Conservation (phyloP, 1,284 basidiomycete genomes). For the Earliella scabrosa region DNA sequence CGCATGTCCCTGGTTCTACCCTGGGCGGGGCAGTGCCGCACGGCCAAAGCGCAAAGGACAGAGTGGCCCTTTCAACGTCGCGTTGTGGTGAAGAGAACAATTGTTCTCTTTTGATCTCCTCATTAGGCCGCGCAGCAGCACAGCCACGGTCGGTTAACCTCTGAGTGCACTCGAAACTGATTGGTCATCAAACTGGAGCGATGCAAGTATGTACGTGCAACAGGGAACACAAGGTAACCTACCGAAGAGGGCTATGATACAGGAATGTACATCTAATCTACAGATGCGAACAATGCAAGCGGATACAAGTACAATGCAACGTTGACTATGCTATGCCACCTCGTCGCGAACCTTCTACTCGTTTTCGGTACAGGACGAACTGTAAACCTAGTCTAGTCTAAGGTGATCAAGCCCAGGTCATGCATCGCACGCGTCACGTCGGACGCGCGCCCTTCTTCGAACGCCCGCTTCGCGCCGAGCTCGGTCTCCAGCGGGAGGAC, state of each 20-base stretch:
- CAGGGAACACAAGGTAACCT: background rate
- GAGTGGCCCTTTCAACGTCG: background rate
- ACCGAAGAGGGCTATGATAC: background rate
- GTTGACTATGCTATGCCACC: background rate
- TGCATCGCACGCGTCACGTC: slow-evolving; percentile 7
- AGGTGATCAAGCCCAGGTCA: background rate
- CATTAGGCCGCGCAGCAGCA: background rate
- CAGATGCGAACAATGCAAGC: background rate
- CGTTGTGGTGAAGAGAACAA: background rate
- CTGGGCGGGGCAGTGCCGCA: background rate
- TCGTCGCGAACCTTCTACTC: background rate
- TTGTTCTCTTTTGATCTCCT: too few species aligned
- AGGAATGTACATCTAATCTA: slow-evolving; percentile 2
- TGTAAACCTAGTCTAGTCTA: too few species aligned
- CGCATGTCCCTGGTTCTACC: background rate
- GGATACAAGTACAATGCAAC: slow-evolving; percentile 2
- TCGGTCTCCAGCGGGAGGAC: background rate
- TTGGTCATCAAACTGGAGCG: too few species aligned
- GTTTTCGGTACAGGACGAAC: background rate
- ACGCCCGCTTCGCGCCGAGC: slow-evolving; percentile 5
- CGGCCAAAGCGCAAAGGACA: background rate
- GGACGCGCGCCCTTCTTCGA: slow-evolving; percentile 3
- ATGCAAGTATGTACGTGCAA: too few species aligned
- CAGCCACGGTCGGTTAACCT: slow-evolving; percentile 10
- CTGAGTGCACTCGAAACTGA: background rate